Conservation (phyloP, 768 basidiomycete genomes). For the Strobilomyces confusus region DNA sequence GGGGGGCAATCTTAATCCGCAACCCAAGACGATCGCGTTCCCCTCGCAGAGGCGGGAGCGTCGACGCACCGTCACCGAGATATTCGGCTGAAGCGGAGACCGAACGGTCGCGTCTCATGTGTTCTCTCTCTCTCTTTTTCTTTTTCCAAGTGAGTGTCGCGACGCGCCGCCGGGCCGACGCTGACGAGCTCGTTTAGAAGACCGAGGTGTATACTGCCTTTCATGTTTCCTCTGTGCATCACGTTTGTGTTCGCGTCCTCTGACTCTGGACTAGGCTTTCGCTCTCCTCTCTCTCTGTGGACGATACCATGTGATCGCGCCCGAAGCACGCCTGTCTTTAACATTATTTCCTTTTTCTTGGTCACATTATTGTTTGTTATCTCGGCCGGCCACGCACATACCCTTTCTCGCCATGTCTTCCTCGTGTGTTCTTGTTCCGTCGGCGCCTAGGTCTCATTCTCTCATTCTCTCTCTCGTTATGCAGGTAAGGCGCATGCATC, state of each 20-base stretch:
- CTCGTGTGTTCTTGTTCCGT: constrained; percentile 17
- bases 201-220: constrained; percentile 22
- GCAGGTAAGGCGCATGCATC: constrained; percentile 25
- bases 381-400: constrained; percentile 28
- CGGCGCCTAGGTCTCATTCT: constrained; percentile 9
- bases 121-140: background rate
- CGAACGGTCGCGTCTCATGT: constrained; percentile 12
- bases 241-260: constrained; percentile 24
- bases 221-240: constrained; percentile 16
- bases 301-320: constrained; percentile 11
- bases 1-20: constrained; percentile 29
- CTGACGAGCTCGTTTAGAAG: constrained; percentile 6
- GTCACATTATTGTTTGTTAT: constrained; percentile 19
- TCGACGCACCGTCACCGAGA: constrained; percentile 50
- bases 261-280: constrained; percentile 8
- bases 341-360: constrained; percentile 26
- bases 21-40: constrained; percentile 36
- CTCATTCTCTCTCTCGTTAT: constrained; percentile 20
- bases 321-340: constrained; percentile 26
- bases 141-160: constrained; percentile 18
- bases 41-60: constrained; percentile 37
- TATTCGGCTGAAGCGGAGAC: constrained; percentile 31
- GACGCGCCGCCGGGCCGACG: background rate
- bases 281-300: constrained; percentile 14
- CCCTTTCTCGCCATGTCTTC: background rate